These are phyloP conservation scores for Tarenaya hassleriana DNA, from an alignment of 345 rosid species.

Conservation along the genomic window DNA sequence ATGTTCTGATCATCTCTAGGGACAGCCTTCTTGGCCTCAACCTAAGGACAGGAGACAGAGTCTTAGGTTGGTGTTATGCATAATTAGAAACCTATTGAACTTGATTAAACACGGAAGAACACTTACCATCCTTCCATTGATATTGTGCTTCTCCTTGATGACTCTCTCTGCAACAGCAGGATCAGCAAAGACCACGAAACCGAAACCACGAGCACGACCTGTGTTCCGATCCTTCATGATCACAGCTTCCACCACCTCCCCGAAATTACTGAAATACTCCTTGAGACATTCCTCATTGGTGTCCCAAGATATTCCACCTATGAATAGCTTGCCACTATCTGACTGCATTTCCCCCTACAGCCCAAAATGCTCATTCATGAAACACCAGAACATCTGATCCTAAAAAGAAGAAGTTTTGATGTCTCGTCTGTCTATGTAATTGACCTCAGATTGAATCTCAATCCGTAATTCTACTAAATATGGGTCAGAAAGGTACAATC, in stretches of 20 bases:
- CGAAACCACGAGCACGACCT: slow-evolving; percentile 83
- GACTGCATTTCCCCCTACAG: slow-evolving; percentile 25
- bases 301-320: slow-evolving; percentile 89
- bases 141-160: slow-evolving; percentile 61
- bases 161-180: slow-evolving; percentile 67
- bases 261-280: slow-evolving; percentile 60
- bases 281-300: slow-evolving; percentile 66
- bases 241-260: slow-evolving; percentile 77
- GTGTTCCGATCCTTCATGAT: slow-evolving; percentile 84
- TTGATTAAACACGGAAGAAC: too few relatives aligned
- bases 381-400: too few relatives aligned
- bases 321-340: slow-evolving; percentile 66
- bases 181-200: slow-evolving; percentile 70
- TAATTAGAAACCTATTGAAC: too few relatives aligned
- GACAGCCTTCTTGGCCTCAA: slow-evolving; percentile 78
- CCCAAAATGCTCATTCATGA: too few relatives aligned
- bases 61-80: too few relatives aligned
- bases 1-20: slow-evolving; percentile 75
- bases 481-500: too few relatives aligned
- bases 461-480: too few relatives aligned
- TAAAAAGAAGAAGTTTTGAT: too few relatives aligned
- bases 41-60: slow-evolving; percentile 32
- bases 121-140: slow-evolving; percentile 58
- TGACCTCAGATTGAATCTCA: too few relatives aligned
- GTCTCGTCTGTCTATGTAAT: too few relatives aligned